These are phyloP conservation scores for Cupressus sempervirens DNA, from an alignment of 75 land plant species.

Conservation along the genomic window DNA sequence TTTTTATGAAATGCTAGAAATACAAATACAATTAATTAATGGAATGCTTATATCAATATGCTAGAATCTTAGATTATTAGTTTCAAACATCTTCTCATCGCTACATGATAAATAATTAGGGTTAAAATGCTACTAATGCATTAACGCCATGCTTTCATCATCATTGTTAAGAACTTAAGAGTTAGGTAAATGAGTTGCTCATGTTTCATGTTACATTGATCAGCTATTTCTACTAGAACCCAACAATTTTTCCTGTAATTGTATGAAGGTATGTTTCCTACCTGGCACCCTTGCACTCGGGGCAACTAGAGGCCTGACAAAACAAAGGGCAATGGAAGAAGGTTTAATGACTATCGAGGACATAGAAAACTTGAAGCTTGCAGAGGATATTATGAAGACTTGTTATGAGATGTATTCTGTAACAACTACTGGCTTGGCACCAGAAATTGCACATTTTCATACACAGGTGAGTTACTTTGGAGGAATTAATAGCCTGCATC, in stretches of 20 bases:
- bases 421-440: slow-evolving; percentile 91
- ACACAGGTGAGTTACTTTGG: slow-evolving; percentile 50
- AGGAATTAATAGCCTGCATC: neutral
- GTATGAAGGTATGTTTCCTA: slow-evolving; percentile 79
- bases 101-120: neutral
- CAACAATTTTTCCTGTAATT: neutral
- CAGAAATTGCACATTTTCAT: slow-evolving; percentile 94
- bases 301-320: slow-evolving; percentile 86
- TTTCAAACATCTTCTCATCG: neutral
- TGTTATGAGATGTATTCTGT: slow-evolving; percentile 95
- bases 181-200: slow-evolving; percentile 8
- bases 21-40: neutral
- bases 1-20: neutral
- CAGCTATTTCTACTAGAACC: neutral
- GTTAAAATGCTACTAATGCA: neutral
- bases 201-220: neutral
- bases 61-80: neutral
- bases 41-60: neutral
- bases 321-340: slow-evolving; percentile 65
- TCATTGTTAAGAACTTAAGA: neutral
- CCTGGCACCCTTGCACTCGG: slow-evolving; percentile 95
- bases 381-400: slow-evolving; percentile 86
- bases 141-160: neutral
- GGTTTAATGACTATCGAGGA: slow-evolving; percentile 62
- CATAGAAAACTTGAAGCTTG: slow-evolving; percentile 83